Conservation (phyloP, 1,284 basidiomycete species). For the Rhodotorula sp. region DNA sequence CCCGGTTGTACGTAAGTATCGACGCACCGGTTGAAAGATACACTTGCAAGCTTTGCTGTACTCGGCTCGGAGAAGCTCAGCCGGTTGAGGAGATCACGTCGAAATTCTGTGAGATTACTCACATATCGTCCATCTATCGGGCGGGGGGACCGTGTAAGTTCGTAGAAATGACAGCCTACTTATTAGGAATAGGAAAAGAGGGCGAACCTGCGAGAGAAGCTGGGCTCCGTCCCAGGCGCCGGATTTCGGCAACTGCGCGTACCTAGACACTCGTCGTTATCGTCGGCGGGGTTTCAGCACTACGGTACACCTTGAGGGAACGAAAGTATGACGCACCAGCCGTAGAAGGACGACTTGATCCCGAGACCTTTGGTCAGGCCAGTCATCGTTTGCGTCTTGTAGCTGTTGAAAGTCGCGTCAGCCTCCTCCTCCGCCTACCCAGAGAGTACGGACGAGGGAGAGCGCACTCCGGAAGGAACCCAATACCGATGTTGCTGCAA, state of each 20-base stretch:
- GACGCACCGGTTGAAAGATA: conserved; percentile 25
- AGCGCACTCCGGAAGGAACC: conserved; percentile 26
- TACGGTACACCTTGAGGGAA: too few species aligned
- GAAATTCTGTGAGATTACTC: neutral
- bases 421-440: too few species aligned
- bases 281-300: too few species aligned
- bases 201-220: neutral
- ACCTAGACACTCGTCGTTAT: neutral
- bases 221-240: conserved; percentile 31
- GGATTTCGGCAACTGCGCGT: conserved; percentile 23
- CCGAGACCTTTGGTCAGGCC: conserved; percentile 20
- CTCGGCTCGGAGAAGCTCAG: neutral
- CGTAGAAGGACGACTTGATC: conserved; percentile 22
- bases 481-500: conserved; percentile 24
- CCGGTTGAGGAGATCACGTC: too few species aligned
- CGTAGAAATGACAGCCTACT: too few species aligned
- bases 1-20: too few species aligned
- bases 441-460: neutral
- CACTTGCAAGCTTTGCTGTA: conserved; percentile 20
- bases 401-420: neutral
- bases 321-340: conserved; percentile 9
- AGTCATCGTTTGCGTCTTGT: conserved; percentile 17
- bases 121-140: conserved; percentile 23
- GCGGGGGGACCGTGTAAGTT: neutral
- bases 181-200: neutral